phyloP scores from a whole-genome alignment of 345 rosid species.

The Mallotus nudiflorus region DNA sequence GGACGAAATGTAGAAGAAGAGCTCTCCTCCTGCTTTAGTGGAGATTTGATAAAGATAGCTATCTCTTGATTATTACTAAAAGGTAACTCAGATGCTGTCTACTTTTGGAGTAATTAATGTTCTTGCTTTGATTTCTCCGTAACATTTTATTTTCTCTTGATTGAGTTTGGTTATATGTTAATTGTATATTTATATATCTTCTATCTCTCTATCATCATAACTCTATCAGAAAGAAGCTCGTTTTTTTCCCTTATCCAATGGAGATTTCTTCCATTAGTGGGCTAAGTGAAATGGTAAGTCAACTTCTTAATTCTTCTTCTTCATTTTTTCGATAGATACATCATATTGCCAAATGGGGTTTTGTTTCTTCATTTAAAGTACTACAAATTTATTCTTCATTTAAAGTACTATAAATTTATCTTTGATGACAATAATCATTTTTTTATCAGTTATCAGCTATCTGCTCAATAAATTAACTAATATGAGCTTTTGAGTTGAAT shows the following conservation, averaged over 20 bases:
- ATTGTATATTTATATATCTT: too few relatives aligned
- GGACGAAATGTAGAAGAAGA: neutral
- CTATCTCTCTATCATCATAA: neutral
- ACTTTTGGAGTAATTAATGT: neutral
- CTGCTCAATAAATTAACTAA: too few relatives aligned
- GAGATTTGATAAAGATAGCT: conserved; percentile 28
- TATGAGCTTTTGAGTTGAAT: neutral
- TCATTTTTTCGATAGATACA: neutral
- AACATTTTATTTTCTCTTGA: neutral
- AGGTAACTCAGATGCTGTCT: conserved; percentile 5
- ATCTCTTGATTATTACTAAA: conserved; percentile 11
- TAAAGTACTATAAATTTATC: too few relatives aligned
- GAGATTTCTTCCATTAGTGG: conserved; percentile 50
- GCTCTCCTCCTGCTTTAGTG: conserved; percentile 31
- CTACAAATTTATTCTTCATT: too few relatives aligned
- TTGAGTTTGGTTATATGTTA: neutral
- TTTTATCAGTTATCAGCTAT: too few relatives aligned
- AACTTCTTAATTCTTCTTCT: too few relatives aligned
- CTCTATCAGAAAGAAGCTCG: conserved; percentile 21
- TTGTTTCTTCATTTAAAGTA: too few relatives aligned
- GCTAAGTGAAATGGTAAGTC: conserved; percentile 40
- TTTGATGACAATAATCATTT: too few relatives aligned
- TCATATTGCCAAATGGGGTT: too few relatives aligned
- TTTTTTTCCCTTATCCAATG: conserved; percentile 19
- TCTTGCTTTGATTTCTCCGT: neutral